phyloP scores from a whole-genome alignment of 1,139 yeast species.

The Suhomyces bokatorum region DNA sequence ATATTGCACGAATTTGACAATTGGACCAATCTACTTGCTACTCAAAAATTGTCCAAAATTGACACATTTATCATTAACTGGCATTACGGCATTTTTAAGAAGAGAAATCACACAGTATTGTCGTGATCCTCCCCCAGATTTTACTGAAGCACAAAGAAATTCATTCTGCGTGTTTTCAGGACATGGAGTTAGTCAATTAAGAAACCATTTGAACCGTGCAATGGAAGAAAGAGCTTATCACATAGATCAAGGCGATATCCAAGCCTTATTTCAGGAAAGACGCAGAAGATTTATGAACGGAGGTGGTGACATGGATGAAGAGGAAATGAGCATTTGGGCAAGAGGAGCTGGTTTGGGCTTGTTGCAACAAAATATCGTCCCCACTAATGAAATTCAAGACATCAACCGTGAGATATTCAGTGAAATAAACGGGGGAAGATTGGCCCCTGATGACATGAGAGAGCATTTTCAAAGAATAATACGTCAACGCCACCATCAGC shows the following conservation, averaged over 20 bases:
- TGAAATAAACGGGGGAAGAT: slow-evolving; percentile 36
- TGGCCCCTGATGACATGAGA: slow-evolving; percentile 41
- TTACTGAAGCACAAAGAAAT: slow-evolving; percentile 81
- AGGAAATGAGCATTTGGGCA: slow-evolving; percentile 32
- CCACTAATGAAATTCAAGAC: slow-evolving; percentile 29
- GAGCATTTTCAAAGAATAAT: slow-evolving; percentile 40
- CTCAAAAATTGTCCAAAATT: slow-evolving; percentile 80
- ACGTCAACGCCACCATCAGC: slow-evolving; percentile 23
- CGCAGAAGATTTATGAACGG: slow-evolving; percentile 31
- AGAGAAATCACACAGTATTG: slow-evolving; percentile 85
- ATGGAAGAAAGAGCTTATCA: slow-evolving; percentile 47
- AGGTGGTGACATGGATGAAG: slow-evolving; percentile 24
- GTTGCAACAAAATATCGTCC: slow-evolving; percentile 18
- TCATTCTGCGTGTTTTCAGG: slow-evolving; percentile 95
- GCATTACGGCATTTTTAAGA: slow-evolving; percentile 83
- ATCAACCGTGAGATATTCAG: slow-evolving; percentile 38
- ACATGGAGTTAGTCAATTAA: slow-evolving; percentile 73
- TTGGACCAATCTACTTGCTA: slow-evolving; percentile 69
- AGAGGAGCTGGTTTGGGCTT: slow-evolving; percentile 37
- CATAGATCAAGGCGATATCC: slow-evolving; percentile 42
- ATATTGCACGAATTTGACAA: slow-evolving; percentile 79
- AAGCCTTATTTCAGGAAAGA: slow-evolving; percentile 35
- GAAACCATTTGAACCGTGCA: slow-evolving; percentile 56
- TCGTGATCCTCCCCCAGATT: slow-evolving; percentile 93
- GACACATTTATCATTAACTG: slow-evolving; percentile 87